Conservation (phyloP, 1,284 basidiomycete genomes). For the Irpex lacteus region DNA sequence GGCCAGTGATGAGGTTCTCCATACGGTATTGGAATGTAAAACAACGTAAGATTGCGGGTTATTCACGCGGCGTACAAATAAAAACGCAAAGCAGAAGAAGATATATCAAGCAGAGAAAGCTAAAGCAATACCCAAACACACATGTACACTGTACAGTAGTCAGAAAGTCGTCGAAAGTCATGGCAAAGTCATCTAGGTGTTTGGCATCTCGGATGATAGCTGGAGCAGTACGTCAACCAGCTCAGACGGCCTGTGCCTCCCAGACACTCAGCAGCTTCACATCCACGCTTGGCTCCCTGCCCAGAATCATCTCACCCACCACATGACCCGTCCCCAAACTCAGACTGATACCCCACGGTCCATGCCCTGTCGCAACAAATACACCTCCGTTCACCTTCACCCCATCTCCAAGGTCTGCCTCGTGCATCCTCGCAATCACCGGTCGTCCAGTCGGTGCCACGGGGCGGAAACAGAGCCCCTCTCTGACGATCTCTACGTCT, state of each 20-base stretch:
- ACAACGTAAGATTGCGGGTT: too few relatives aligned
- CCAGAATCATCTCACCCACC: constrained; percentile 31
- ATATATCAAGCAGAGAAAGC: too few relatives aligned
- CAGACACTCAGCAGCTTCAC: constrained; percentile 26
- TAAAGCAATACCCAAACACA: background rate
- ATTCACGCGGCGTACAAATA: too few relatives aligned
- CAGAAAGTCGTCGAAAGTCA: background rate
- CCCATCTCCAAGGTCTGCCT: constrained; percentile 26
- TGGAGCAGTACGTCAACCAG: background rate
- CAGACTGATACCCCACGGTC: constrained; percentile 36
- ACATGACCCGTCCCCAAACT: constrained; percentile 34
- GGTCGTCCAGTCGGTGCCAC: constrained; percentile 30
- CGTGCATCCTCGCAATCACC: constrained; percentile 28
- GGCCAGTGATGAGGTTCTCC: too few relatives aligned
- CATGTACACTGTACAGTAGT: background rate
- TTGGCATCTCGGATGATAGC: background rate
- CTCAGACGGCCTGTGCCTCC: constrained; percentile 18
- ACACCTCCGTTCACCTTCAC: constrained; percentile 23
- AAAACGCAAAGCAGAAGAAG: too few relatives aligned
- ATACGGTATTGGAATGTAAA: too few relatives aligned
- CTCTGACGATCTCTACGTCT: constrained; percentile 21
- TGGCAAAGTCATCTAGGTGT: background rate
- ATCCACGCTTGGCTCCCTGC: constrained; percentile 30
- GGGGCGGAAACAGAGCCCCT: constrained; percentile 34
- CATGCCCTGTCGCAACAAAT: constrained; percentile 34